Evolutionary conservation across 129 eudicot genomes (phyloP).

Genomic region (Chrysanthemum lavandulifolium): DNA sequence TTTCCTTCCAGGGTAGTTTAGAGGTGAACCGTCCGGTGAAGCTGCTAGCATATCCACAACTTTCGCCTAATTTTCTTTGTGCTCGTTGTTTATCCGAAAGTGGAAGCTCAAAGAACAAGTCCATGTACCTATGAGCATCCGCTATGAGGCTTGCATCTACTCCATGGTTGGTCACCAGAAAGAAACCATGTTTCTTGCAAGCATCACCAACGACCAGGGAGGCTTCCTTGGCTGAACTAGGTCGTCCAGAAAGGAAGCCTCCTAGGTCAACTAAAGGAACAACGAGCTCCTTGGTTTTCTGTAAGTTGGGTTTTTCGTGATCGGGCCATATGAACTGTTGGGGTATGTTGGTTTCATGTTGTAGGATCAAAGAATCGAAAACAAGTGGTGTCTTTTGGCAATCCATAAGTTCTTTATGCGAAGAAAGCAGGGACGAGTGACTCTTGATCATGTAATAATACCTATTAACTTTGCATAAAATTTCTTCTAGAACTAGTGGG

Average conservation of each 20-base stretch:
- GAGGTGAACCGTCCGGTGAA: slow-evolving; percentile 65
- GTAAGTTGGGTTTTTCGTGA: slow-evolving; percentile 48
- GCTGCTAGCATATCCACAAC: slow-evolving; percentile 69
- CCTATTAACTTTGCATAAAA: slow-evolving; percentile 21
- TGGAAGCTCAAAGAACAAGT: slow-evolving; percentile 51
- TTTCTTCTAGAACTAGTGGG: not conserved
- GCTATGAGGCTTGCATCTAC: slow-evolving; percentile 39
- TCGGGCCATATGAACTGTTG: slow-evolving; percentile 55
- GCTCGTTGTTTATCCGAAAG: slow-evolving; percentile 48
- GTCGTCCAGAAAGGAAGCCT: slow-evolving; percentile 41
- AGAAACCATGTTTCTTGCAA: slow-evolving; percentile 57
- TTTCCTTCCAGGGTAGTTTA: slow-evolving; percentile 74
- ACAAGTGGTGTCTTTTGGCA: slow-evolving; percentile 30
- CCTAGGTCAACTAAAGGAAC: slow-evolving; percentile 53
- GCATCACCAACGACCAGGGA: slow-evolving; percentile 43
- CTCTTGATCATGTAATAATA: slow-evolving; percentile 28
- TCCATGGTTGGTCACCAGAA: slow-evolving; percentile 53
- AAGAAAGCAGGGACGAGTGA: slow-evolving; percentile 25
- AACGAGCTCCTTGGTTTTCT: slow-evolving; percentile 22
- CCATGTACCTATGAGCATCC: slow-evolving; percentile 52
- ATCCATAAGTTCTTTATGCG: slow-evolving; percentile 15
- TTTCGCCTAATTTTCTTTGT: slow-evolving; percentile 62
- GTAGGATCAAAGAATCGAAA: slow-evolving; percentile 40
- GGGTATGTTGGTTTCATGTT: slow-evolving; percentile 53
- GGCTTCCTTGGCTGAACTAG: slow-evolving; percentile 33